Percentiles rank a stretch among this genome's conserved stretches.
phyloP scores from a whole-genome alignment of 345 rosid species.

The Conringia planisiliqua region DNA sequence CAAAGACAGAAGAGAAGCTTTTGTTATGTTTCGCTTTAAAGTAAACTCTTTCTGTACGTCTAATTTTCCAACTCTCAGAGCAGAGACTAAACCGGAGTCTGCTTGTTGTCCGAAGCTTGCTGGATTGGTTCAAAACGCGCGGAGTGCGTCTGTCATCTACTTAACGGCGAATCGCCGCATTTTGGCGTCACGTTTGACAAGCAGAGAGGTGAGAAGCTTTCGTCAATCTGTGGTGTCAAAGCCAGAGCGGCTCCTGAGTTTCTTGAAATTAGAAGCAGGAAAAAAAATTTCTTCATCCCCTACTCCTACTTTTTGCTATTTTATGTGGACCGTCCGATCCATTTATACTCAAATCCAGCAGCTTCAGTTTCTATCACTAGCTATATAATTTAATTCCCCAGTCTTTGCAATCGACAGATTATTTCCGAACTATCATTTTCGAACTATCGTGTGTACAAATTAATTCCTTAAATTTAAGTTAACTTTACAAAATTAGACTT shows the following conservation, averaged over 20 bases:
- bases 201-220: slow-evolving; percentile 53
- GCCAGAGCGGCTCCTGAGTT: no score
- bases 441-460: no score
- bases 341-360: background rate
- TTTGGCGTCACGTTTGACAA: slow-evolving; percentile 46
- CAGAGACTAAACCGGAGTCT: slow-evolving; percentile 44
- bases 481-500: no score
- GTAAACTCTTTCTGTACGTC: no score
- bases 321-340: background rate
- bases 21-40: no score
- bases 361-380: background rate
- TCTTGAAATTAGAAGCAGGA: no score
- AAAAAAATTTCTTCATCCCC: background rate
- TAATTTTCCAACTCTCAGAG: no score
- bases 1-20: no score
- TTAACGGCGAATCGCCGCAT: slow-evolving; percentile 27
- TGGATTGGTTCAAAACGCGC: slow-evolving; percentile 53
- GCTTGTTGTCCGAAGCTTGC: slow-evolving; percentile 88
- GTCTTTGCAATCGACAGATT: no score
- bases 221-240: slow-evolving; percentile 46
- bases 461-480: no score
- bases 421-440: no score
- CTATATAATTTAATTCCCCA: no score
- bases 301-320: background rate
- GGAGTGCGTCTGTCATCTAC: slow-evolving; percentile 52